Percentiles rank a stretch among this genome's conserved stretches.
Evolutionary conservation across 2,329 filamentous ascomycete species (phyloP).

Genomic region (Amauroascus verrucosus): DNA sequence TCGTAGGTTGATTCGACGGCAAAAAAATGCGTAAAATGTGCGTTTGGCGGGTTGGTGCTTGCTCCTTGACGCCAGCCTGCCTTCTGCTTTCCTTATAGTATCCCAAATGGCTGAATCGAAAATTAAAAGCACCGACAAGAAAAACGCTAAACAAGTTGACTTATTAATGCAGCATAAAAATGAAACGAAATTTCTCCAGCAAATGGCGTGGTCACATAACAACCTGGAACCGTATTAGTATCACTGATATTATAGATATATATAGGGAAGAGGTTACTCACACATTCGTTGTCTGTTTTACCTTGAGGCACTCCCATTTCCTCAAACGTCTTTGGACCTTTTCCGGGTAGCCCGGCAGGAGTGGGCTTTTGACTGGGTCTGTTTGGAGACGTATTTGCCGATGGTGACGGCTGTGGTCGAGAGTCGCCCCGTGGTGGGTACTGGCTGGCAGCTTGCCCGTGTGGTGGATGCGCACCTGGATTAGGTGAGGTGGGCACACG

Average conservation of each 20-base stretch:
- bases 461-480: slow-evolving; percentile 16
- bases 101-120: not conserved
- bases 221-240: slow-evolving; percentile 16
- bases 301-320: slow-evolving; percentile 89
- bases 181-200: not conserved
- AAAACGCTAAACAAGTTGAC: not conserved
- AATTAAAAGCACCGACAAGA: not conserved
- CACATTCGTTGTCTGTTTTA: slow-evolving; percentile 82
- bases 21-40: not conserved
- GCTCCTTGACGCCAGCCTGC: slow-evolving; percentile 3
- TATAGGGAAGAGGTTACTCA: slow-evolving; percentile 39
- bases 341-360: not conserved
- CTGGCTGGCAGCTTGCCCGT: not conserved
- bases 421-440: slow-evolving; percentile 15
- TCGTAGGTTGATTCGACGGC: not conserved
- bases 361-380: slow-evolving; percentile 58
- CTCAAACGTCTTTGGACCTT: slow-evolving; percentile 39
- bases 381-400: slow-evolving; percentile 24
- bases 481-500: slow-evolving; percentile 29
- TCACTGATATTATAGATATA: not conserved
- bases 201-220: slow-evolving; percentile 19
- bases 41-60: not conserved
- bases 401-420: slow-evolving; percentile 7
- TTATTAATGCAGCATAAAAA: slow-evolving; percentile 1
- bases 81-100: not conserved